Conservation (phyloP, 2,329 filamentous ascomycete species). For the Falciphora oryzae region DNA sequence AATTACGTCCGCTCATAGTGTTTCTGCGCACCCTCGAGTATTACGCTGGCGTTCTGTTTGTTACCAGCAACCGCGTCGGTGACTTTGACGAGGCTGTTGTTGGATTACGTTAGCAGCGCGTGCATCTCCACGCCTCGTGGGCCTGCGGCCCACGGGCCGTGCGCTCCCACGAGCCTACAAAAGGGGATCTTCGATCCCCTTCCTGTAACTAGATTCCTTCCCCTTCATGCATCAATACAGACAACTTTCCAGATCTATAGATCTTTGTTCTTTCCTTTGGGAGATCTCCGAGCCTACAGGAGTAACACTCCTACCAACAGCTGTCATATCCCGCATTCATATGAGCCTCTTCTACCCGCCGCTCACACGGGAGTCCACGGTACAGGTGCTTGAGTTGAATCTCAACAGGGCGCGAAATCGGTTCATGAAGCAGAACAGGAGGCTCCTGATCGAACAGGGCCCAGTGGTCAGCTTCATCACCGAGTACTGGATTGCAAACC, state of each 20-base stretch:
- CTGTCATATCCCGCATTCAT: slow-evolving; percentile 33
- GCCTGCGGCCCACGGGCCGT: too few species aligned
- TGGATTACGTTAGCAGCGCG: too few species aligned
- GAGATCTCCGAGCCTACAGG: too few species aligned
- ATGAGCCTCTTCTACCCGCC: slow-evolving; percentile 28
- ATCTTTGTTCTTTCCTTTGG: too few species aligned
- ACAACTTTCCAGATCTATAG: too few species aligned
- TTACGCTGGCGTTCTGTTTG: slow-evolving; percentile 29
- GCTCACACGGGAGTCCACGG: slow-evolving; percentile 16
- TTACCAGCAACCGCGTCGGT: slow-evolving; percentile 37
- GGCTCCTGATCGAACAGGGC: slow-evolving; percentile 18
- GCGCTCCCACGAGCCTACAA: too few species aligned
- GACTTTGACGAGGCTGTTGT: slow-evolving; percentile 36
- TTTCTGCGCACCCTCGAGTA: slow-evolving; percentile 32
- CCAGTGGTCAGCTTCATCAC: slow-evolving; percentile 18
- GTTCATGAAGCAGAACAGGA: neutral
- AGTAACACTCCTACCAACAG: too few species aligned
- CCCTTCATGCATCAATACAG: too few species aligned
- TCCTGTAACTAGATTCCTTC: too few species aligned
- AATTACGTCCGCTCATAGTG: too few species aligned
- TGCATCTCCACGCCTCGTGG: too few species aligned
- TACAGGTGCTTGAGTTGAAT: slow-evolving; percentile 1
- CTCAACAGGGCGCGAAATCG: neutral
- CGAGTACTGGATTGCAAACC: slow-evolving; percentile 14
- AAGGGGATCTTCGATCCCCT: too few species aligned